Base-by-base conservation (phyloP, 192 early-diverging fungal species). In the Entomortierella parvispora region DNA sequence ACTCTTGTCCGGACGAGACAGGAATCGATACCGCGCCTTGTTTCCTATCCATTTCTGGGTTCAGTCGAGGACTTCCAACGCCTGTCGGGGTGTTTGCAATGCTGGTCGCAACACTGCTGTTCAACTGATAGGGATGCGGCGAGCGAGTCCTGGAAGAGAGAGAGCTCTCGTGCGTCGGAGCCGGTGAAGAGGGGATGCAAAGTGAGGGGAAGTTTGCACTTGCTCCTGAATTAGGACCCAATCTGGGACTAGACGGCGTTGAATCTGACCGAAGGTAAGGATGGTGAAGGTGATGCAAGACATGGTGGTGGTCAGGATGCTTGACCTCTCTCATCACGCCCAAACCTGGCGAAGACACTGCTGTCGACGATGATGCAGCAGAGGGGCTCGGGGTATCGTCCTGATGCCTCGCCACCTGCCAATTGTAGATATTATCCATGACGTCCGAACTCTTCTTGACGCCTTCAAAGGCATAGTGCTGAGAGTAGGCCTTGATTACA, bases 391-490 rank as follows among this genome's bases (percentile, higher is more conserved):
- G 74, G 43, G 65, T 77, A 17, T 77, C 74, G 14, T 77, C 74
- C 49, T 77, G 74, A 14, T 77, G 74, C 18, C 74, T 68, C 26
- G 74, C 74, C 9, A 77, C 74, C 26, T 77, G 74, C 74, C 74
- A 77, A n/a, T 77, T 77, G 61, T 77, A 77, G 42, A 77, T 77
- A 40, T 77, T 77, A 23, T 77, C 74, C 74, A 77, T 77, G 42
- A 77, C 66, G 40, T 77, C 74, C 31, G 74, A 68, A 40, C 65
- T 77, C 74, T 77, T 77, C 66, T 77, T 77, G 46, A 77, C 74
- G 17, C 74, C 61, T 23, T 77, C 74, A 37, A 77, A 77, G 2
- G 74, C 74, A 53, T 77, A 77, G 42, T 77, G 74, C 49, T 77
- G 74, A 1, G 74, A 54, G 20, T 77, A 77, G 8, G 74, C 74